Evolutionary conservation across 2,329 filamentous ascomycete genomes (phyloP), one percentile per base, ranked within the genome.

Genomic region (Penicillium palitans): DNA sequence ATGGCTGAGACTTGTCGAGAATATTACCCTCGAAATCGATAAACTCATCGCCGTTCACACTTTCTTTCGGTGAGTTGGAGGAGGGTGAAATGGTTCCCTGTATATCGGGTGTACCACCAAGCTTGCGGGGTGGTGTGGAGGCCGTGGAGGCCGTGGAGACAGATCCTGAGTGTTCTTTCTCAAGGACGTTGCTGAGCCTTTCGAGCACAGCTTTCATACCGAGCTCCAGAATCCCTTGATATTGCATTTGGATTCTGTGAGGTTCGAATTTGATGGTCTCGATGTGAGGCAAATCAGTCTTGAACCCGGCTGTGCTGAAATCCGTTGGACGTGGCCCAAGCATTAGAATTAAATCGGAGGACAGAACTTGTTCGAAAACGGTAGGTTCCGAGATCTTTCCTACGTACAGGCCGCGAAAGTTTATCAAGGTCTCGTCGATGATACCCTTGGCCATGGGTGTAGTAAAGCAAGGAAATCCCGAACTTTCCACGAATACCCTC

Each of bases 371-470:
- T 54, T 73, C 61, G 42, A 62, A 60, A 21, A 74, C 63, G 47
- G 62, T 61, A 1, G 83, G 81, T 45, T 86, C 82, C 27, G 87
- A 90, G 37, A 86, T 89, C 56, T 81, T 81, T 21, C 91, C 91
- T 6, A 87, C 87, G 72, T 95, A 95, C 2, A 96, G 88, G 57
- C 91, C 91, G 27, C 88, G 88, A 66, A 88, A 96, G 67, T 84
- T 88, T 4, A 81, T 77, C 29, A 88, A 81, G 4, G 82, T 83
- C 73, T 96, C 91, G 68, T 93, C 83, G 50, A 96, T 82, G 24
- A 89, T 87, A 15, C 90, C 84, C 77, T 95, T 96, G 35, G 90
- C 91, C 88, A 95, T 93, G 3, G 90, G 90, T 0, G 90, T 89
- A n/a, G 90, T 88, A 64, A 93, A 93, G 0, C 89, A 87, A 4